A percentile compares a stretch with the other conserved stretches of the same genome.
Evolutionary conservation across 495 filamentous ascomycete species (phyloP).

Genomic region (Trichoderma erinaceum): DNA sequence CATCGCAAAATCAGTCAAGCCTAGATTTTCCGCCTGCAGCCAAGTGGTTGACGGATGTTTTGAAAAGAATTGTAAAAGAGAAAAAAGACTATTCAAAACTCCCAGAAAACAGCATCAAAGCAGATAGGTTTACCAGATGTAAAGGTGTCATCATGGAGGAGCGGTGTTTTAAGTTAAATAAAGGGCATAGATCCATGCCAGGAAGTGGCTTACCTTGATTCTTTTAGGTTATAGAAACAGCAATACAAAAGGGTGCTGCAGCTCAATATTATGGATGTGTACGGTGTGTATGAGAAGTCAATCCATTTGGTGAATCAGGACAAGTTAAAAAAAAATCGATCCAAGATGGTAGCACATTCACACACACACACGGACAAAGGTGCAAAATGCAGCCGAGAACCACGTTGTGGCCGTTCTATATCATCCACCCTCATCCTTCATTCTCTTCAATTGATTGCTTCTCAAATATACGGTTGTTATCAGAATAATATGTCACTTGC

Average conservation of each 20-base stretch:
- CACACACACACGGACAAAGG: background rate
- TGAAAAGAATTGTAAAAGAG: background rate
- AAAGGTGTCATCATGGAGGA: slow-evolving; percentile 16
- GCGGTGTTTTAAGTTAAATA: background rate
- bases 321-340: background rate
- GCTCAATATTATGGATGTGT: background rate
- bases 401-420: too few relatives aligned
- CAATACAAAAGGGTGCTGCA: background rate
- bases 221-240: background rate
- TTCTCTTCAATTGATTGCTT: background rate
- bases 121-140: slow-evolving; percentile 18
- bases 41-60: slow-evolving; percentile 13
- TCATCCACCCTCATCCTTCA: background rate
- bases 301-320: background rate
- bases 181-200: background rate
- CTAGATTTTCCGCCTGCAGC: slow-evolving; percentile 12
- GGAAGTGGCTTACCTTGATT: background rate
- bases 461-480: background rate
- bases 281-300: background rate
- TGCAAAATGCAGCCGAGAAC: background rate
- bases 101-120: slow-evolving; percentile 7
- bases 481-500: slow-evolving; percentile 23
- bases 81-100: background rate
- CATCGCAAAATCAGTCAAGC: slow-evolving; percentile 2
- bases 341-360: background rate